phyloP scores from a whole-genome alignment of 176 grass and related monocot species.

The Avena eriantha region DNA sequence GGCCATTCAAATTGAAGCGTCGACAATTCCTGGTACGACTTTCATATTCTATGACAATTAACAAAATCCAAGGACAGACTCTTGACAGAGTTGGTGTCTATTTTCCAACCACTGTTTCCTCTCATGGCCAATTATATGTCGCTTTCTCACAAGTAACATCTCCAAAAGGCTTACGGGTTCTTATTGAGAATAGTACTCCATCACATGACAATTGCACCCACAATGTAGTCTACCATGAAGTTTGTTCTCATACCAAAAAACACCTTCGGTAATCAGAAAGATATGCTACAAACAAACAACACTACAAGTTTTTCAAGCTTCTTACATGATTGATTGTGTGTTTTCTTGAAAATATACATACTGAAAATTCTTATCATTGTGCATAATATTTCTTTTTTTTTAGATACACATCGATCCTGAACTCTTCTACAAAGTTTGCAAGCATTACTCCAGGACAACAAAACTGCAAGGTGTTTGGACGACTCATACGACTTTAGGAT shows the following conservation, averaged over 20 bases:
- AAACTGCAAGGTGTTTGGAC: neutral
- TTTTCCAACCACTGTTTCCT: constrained; percentile 21
- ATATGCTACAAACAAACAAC: neutral
- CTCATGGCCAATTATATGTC: constrained; percentile 34
- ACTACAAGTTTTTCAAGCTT: neutral
- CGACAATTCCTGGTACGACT: neutral
- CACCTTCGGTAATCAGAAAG: neutral
- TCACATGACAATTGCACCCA: neutral
- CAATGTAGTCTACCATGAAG: constrained; percentile 30
- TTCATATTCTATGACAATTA: constrained; percentile 47
- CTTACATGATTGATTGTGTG: neutral
- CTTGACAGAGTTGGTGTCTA: constrained; percentile 7
- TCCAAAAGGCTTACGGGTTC: neutral
- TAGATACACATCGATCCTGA: neutral
- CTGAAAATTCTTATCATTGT: neutral
- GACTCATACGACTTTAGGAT: neutral
- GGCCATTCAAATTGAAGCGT: constrained; percentile 31
- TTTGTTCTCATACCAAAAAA: neutral
- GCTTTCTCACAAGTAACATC: constrained; percentile 41
- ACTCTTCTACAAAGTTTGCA: neutral
- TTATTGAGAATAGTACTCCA: neutral
- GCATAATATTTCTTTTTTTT: neutral
- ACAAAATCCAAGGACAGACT: constrained; percentile 36
- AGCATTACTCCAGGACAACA: neutral
- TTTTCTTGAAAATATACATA: neutral